A percentile compares a stretch with the other conserved stretches of the same genome.
These are phyloP conservation scores for Sporothrix sp. DNA, from an alignment of 2,329 filamentous ascomycete species.

Conservation along the genomic window DNA sequence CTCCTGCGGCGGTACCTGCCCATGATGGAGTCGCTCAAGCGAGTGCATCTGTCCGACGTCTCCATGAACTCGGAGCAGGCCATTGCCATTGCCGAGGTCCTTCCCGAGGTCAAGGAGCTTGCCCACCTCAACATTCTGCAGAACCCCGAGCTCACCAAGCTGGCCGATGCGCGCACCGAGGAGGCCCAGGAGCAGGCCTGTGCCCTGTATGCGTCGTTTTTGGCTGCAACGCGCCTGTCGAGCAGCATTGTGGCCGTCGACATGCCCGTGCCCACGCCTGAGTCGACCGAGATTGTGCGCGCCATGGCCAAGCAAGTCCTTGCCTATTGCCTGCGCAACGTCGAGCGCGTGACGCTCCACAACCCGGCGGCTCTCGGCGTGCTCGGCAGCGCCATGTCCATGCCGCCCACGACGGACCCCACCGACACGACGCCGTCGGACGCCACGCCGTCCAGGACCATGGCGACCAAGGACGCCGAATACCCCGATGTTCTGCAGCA, in stretches of 20 bases:
- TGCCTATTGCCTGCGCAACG: slow-evolving; percentile 84
- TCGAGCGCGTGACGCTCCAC: slow-evolving; percentile 65
- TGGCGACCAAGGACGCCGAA: slow-evolving; percentile 27
- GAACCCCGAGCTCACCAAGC: slow-evolving; percentile 60
- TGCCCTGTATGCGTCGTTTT: slow-evolving; percentile 82
- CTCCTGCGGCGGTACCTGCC: slow-evolving; percentile 71
- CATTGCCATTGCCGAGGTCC: slow-evolving; percentile 80
- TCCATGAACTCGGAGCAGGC: slow-evolving; percentile 77
- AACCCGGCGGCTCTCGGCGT: slow-evolving; percentile 27
- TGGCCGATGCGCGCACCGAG: slow-evolving; percentile 69
- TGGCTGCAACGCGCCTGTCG: slow-evolving; percentile 78
- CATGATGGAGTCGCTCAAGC: slow-evolving; percentile 64
- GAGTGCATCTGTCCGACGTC: slow-evolving; percentile 79
- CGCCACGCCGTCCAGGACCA: background rate
- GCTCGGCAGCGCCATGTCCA: slow-evolving; percentile 30
- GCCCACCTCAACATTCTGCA: slow-evolving; percentile 82
- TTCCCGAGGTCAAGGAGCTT: slow-evolving; percentile 72
- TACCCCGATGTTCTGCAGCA: slow-evolving; percentile 78
- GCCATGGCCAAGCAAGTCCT: slow-evolving; percentile 90
- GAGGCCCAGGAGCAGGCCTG: slow-evolving; percentile 84
- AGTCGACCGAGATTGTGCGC: slow-evolving; percentile 84
- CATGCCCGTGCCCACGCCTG: slow-evolving; percentile 72
- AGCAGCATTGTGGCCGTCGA: slow-evolving; percentile 79
- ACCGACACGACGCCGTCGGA: slow-evolving; percentile 5
- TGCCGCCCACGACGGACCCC: slow-evolving; percentile 15